Evolutionary conservation across 2,329 filamentous ascomycete species (phyloP), one percentile per base, ranked within the genome.

Genomic region (Claviceps sp.): DNA sequence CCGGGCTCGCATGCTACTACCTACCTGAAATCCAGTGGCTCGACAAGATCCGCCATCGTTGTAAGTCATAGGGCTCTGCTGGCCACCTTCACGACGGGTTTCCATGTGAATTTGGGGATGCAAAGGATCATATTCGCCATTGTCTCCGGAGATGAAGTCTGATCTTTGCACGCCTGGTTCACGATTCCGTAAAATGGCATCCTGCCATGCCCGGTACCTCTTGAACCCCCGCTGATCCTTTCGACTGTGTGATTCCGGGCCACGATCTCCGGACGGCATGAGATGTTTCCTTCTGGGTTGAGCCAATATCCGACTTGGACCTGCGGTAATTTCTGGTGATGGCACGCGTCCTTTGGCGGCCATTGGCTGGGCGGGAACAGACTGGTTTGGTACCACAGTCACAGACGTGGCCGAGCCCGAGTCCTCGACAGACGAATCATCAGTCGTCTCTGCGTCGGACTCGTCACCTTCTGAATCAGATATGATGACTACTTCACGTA

Each of bases 401-500:
- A 56, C 38, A 47, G 60, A 48, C 48, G 52, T 42, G 50, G 47
- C 50, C 54, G 56, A 55, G 48, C 39, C 52, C n/a, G 56, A 56
- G 13, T 59, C 58, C 26, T 60, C 62, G 16, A 66, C 66, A 16
- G 63, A 65, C 8, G 68, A 64, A 37, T 66, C 66, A 22, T 55
- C 55, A 19, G 47, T 45, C n/a, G 62, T 63, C 4, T 71, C 68
- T 16, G 68, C 65, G 5, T 67, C 69, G 8, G 63, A 67, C 4
- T 69, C 68, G 3, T 71, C 72, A 42, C 70, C 73, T 60, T 80
- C 77, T 5, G 73, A 73, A 58, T 81, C 78, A n/a, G 78, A 80
- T 45, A 85, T 82, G 59, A 84, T 76, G 50, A 84, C 78, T 11
- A 84, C 78, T 64, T 85, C 81, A 49, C 78, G 73, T 38, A 84